Base-by-base conservation (phyloP, 192 early-diverging fungal genomes). In the Podila epicladia region DNA sequence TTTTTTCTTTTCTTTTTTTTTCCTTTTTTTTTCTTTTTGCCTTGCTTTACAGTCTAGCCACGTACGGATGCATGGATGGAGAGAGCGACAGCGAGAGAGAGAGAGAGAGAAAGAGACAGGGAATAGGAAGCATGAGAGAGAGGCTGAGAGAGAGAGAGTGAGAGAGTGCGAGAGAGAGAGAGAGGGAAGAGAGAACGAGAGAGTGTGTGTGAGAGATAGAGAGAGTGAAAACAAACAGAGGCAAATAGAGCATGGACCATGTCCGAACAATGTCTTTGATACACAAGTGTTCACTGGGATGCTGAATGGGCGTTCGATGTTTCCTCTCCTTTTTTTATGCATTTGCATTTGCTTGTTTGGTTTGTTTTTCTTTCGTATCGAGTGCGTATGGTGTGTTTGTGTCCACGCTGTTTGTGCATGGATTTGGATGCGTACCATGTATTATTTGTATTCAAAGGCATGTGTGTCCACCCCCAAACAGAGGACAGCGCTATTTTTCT, bases 221-320 rank as follows among this genome's bases (percentile, higher is more conserved):
- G 9, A 9, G 9, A 41, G 9, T 12, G 9, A 32, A 2, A 60
- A 59, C 13, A 26, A 17, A 61, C 20, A 20, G 17, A 19, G 20
- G 26, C 20, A 61, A 61, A 24, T 12, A 60, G 59, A 32, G 31
- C 59, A 61, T 32, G 29, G 59, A 61, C 59, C 59, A 61, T 8
- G 53, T 26, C 53, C 53, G 53, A n/a, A 55, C 11, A 26, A 24
- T 55, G 24, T 22, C 24, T 2, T 55, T 55, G 8, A 24, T 1
- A n/a, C 24, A 24, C n/a, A 2, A 24, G 24, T 55, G 24, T 55
- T 24, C 24, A 24, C 22, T 4, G 12, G 24, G 53, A n/a, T 55
- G 20, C 53, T 55, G 22, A 45, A 45, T 45, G 41, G 41, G 53
- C 53, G 53, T 55, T 37, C 53, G 53, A 45, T 45, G 41, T 55